Evolutionary conservation across 352 stramenopile genomes (phyloP).

Genomic region (Halophytophthora batemanensis): DNA sequence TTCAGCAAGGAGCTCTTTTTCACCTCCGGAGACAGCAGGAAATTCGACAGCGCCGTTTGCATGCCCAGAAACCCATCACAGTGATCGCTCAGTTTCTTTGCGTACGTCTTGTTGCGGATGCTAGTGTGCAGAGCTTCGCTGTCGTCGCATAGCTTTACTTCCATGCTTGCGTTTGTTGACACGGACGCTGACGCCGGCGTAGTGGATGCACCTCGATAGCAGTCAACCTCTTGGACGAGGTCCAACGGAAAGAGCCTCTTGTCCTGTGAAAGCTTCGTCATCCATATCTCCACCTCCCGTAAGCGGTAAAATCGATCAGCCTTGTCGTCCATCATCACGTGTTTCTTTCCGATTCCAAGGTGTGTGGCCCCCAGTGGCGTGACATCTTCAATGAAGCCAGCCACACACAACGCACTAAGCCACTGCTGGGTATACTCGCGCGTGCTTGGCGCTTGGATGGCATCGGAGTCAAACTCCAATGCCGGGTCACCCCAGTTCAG

Average conservation of each 20-base stretch:
- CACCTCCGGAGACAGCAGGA: conserved; percentile 40
- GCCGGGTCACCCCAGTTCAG: conserved; percentile 35
- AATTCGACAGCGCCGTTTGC: conserved; percentile 41
- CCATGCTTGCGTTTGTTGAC: neutral
- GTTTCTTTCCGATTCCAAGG: conserved; percentile 31
- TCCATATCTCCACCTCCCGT: conserved; percentile 51
- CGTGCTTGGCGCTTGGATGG: conserved; percentile 39
- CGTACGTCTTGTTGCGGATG: conserved; percentile 22
- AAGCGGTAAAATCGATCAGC: conserved; percentile 52
- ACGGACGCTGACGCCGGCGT: neutral
- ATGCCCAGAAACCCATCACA: conserved; percentile 55
- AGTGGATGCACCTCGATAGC: conserved; percentile 17
- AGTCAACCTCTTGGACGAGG: conserved; percentile 63
- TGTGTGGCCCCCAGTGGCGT: conserved; percentile 10
- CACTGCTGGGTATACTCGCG: conserved; percentile 38
- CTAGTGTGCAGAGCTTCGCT: neutral
- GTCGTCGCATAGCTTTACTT: neutral
- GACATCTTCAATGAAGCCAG: conserved; percentile 57
- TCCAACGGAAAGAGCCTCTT: conserved; percentile 64
- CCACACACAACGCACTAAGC: conserved; percentile 55
- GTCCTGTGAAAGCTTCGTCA: conserved; percentile 20
- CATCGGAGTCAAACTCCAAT: conserved; percentile 40
- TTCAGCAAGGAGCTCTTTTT: conserved; percentile 29
- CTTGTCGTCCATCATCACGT: conserved; percentile 43
- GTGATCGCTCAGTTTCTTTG: conserved; percentile 58